phyloP scores from a whole-genome alignment of 352 stramenopile genomes.

The Globisporangium spinosum region DNA sequence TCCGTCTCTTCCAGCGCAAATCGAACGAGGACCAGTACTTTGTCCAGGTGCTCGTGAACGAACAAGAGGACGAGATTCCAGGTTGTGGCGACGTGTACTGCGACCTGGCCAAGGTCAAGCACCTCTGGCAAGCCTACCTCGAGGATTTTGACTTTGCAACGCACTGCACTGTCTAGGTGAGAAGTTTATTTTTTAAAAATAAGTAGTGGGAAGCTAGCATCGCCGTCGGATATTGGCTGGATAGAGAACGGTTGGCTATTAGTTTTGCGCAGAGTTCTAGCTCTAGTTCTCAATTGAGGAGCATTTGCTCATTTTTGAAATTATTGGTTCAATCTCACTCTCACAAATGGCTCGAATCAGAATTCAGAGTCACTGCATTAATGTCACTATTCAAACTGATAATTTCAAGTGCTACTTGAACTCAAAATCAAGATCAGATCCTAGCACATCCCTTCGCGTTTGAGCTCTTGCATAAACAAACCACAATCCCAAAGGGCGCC shows the following conservation, averaged over 20 bases:
- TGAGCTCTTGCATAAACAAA: not conserved
- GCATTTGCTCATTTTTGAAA: not conserved
- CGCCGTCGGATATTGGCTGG: not conserved
- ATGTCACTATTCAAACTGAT: too few species aligned
- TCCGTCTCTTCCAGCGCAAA: conserved; percentile 48
- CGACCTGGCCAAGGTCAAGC: conserved; percentile 21
- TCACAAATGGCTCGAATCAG: not conserved
- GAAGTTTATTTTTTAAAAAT: too few species aligned
- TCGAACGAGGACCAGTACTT: conserved; percentile 39
- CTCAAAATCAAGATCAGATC: not conserved
- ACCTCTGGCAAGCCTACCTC: conserved; percentile 20
- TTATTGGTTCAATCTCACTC: not conserved
- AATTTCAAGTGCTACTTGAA: too few species aligned
- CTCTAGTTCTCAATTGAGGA: not conserved
- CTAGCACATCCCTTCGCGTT: not conserved
- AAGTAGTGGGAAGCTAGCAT: too few species aligned
- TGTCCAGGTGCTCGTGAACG: conserved; percentile 51
- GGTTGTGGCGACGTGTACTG: conserved; percentile 24
- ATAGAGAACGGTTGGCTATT: too few species aligned
- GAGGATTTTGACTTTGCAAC: conserved; percentile 17
- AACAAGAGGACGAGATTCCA: conserved; percentile 21
- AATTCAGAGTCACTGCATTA: not conserved
- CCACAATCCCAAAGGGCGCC: too few species aligned
- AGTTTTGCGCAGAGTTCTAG: too few species aligned
- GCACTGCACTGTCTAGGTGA: conserved; percentile 4